These are phyloP conservation scores for Helianthus tuberosus DNA, from an alignment of 129 eudicot species.

Conservation along the genomic window DNA sequence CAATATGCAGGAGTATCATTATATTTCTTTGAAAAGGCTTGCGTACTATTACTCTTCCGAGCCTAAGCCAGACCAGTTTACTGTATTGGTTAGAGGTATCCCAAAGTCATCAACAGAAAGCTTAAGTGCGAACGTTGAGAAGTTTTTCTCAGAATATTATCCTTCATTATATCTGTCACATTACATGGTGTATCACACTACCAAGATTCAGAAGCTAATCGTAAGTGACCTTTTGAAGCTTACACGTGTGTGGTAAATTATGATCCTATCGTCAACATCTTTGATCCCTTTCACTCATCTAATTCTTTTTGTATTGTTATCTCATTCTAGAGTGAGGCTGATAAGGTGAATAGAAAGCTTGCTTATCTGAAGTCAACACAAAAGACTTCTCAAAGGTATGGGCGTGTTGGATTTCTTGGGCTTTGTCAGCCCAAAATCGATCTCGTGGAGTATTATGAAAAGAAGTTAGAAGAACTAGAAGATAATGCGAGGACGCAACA, in stretches of 20 bases:
- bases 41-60: conserved; percentile 68
- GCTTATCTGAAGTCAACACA: conserved; percentile 46
- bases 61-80: conserved; percentile 77
- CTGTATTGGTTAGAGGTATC: conserved; percentile 84
- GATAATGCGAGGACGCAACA: conserved; percentile 55
- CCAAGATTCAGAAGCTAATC: conserved; percentile 62
- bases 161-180: conserved; percentile 86
- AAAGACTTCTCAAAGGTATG: conserved; percentile 39
- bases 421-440: conserved; percentile 59
- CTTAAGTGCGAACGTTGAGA: conserved; percentile 74
- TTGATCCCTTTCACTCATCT: conserved; percentile 19
- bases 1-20: conserved; percentile 72
- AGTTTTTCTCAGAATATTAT: conserved; percentile 77
- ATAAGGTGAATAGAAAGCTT: conserved; percentile 49
- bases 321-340: conserved; percentile 52
- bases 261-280: neutral
- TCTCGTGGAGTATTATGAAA: conserved; percentile 60
- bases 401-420: conserved; percentile 65
- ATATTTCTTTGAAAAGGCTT: conserved; percentile 72
- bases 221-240: conserved; percentile 58
- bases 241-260: conserved; percentile 12
- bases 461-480: conserved; percentile 64
- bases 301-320: conserved; percentile 18
- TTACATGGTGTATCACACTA: conserved; percentile 64
- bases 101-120: conserved; percentile 63